phyloP scores from a whole-genome alignment of 176 grass and related monocot species.

The Ensete ventricosum region DNA sequence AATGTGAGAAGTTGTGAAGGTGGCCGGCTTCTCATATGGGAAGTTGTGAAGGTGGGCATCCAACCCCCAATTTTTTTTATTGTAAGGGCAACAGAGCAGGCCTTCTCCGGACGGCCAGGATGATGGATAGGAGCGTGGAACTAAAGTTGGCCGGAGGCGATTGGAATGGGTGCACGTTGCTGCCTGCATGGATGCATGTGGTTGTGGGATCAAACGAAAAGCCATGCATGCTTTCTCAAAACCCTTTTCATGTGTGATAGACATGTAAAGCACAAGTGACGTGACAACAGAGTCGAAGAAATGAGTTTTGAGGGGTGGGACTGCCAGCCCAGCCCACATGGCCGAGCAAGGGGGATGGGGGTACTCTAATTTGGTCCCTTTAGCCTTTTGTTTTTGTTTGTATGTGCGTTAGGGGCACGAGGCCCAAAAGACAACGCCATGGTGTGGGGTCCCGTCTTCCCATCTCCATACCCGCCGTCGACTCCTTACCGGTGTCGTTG shows the following conservation, averaged over 20 bases:
- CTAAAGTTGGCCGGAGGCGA: too few relatives aligned
- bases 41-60: neutral
- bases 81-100: neutral
- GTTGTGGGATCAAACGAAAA: neutral
- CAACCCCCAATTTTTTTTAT: neutral
- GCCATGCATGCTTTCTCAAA: neutral
- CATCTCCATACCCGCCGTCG: too few relatives aligned
- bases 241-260: constrained; percentile 1
- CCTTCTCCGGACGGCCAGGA: neutral
- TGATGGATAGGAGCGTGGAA: too few relatives aligned
- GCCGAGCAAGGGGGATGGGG: too few relatives aligned
- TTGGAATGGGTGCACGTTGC: neutral
- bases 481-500: too few relatives aligned
- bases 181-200: constrained; percentile 6
- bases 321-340: too few relatives aligned
- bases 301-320: too few relatives aligned
- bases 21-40: neutral
- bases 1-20: neutral
- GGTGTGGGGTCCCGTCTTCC: constrained; percentile 1
- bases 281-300: neutral
- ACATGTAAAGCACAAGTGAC: neutral
- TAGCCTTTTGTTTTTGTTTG: neutral
- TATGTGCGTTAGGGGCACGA: neutral
- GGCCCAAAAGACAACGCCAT: neutral
- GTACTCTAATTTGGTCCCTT: neutral